Conservation (phyloP, 805 yeast species). For the Candida sakaeoensis region DNA sequence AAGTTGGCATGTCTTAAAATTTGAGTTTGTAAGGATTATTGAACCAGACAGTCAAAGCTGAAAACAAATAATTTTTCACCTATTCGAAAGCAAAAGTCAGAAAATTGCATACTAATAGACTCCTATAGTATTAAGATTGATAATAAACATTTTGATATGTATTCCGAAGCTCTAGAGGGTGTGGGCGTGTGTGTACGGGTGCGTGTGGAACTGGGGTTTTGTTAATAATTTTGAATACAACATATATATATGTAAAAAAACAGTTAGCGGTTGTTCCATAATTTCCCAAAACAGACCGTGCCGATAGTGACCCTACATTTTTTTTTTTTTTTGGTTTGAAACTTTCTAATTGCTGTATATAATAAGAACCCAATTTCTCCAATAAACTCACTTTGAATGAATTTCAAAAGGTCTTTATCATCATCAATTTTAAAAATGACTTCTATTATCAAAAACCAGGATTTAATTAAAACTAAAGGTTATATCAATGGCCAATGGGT, state of each 20-base stretch:
- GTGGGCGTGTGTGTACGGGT: too few relatives aligned
- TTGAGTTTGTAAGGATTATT: too few relatives aligned
- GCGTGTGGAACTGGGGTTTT: neutral
- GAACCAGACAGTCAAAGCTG: too few relatives aligned
- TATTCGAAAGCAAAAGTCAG: too few relatives aligned
- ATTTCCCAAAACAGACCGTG: neutral
- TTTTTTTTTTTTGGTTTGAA: too few relatives aligned
- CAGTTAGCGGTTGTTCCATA: neutral
- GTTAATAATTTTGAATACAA: neutral
- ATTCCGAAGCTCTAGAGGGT: too few relatives aligned
- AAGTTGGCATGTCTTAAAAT: too few relatives aligned
- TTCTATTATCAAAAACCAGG: conserved; percentile 34
- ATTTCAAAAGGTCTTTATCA: conserved; percentile 2
- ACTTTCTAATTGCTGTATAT: conserved; percentile 1
- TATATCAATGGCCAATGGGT: conserved; percentile 77
- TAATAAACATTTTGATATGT: too few relatives aligned
- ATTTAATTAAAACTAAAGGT: conserved; percentile 57
- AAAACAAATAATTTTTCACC: too few relatives aligned
- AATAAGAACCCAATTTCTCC: neutral
- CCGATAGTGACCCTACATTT: neutral
- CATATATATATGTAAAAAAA: too few relatives aligned
- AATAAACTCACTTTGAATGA: neutral
- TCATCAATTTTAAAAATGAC: conserved; percentile 2
- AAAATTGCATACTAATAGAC: too few relatives aligned
- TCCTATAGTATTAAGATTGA: too few relatives aligned